A percentile compares a stretch with the other conserved stretches of the same genome.
These are phyloP conservation scores for Komagataella ulmi DNA, from an alignment of 805 yeast species.

Conservation along the genomic window DNA sequence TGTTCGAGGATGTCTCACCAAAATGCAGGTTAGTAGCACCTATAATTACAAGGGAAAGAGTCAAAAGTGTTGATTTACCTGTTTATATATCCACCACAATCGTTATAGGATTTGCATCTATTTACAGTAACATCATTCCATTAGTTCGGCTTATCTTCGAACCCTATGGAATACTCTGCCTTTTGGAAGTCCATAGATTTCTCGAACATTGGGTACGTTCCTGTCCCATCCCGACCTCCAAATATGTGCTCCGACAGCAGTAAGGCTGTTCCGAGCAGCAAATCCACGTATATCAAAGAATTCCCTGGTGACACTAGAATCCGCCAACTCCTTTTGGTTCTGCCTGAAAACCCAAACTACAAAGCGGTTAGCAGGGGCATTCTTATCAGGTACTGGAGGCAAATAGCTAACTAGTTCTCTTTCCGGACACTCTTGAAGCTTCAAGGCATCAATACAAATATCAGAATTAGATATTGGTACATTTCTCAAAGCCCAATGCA, in stretches of 20 bases:
- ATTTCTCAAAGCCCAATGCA: constrained; percentile 70
- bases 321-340: constrained; percentile 12
- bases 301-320: constrained; percentile 21
- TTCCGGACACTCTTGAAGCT: constrained; percentile 20
- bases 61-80: not conserved
- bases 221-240: constrained; percentile 85
- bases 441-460: constrained; percentile 36
- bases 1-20: too few relatives aligned
- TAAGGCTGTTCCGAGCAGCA: constrained; percentile 36
- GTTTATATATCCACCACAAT: not conserved
- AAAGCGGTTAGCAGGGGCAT: constrained; percentile 70
- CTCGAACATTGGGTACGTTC: constrained; percentile 55
- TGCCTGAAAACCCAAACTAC: constrained; percentile 90
- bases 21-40: too few relatives aligned
- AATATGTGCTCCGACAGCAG: constrained; percentile 83
- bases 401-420: constrained; percentile 40
- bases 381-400: constrained; percentile 87
- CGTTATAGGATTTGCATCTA: not conserved
- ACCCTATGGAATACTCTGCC: constrained; percentile 68
- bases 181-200: constrained; percentile 52
- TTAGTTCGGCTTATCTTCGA: constrained; percentile 16
- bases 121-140: not conserved
- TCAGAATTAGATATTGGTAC: constrained; percentile 45
- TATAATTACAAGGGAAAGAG: not conserved
- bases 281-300: constrained; percentile 65